phyloP scores from a whole-genome alignment of 192 early-diverging fungal genomes.

The Dispira simplex region DNA sequence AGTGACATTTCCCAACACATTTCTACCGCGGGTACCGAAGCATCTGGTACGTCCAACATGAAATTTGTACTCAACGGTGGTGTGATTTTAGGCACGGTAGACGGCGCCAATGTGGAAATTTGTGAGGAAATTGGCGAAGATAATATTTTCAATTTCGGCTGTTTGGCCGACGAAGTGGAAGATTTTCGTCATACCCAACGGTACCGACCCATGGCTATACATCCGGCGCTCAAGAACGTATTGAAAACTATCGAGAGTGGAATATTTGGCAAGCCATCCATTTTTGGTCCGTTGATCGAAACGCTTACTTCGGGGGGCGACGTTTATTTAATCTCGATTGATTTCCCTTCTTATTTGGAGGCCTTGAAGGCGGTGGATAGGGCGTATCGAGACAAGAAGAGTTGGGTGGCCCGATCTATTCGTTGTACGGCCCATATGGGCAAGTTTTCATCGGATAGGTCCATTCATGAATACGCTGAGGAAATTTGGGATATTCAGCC shows the following conservation, averaged over 20 bases:
- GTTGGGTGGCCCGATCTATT: constrained; percentile 85
- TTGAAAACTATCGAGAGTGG: constrained; percentile 66
- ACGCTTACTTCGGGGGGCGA: constrained; percentile 73
- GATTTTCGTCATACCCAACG: constrained; percentile 85
- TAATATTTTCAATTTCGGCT: constrained; percentile 97
- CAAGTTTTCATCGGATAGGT: constrained; percentile 79
- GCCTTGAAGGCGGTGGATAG: constrained; percentile 67
- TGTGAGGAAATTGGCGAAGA: constrained; percentile 91
- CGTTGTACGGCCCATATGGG: constrained; percentile 83
- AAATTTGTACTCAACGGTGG: constrained; percentile 99
- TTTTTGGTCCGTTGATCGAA: constrained; percentile 65
- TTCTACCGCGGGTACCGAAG: constrained; percentile 97
- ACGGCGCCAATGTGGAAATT: constrained; percentile 99
- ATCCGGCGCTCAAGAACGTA: constrained; percentile 64
- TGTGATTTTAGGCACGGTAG: constrained; percentile 92
- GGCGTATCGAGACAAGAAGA: constrained; percentile 66
- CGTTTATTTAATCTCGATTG: constrained; percentile 71
- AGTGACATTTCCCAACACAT: constrained; percentile 99
- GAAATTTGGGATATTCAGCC: constrained; percentile 80
- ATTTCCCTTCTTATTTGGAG: constrained; percentile 67
- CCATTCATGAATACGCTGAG: constrained; percentile 88
- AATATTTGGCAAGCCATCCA: constrained; percentile 64
- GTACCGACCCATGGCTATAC: constrained; percentile 62
- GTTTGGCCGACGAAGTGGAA: constrained; percentile 78
- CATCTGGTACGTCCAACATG: constrained; percentile 99